Evolutionary conservation across 768 basidiomycete species (phyloP).

Genomic region (Rhodotorula diobovata): DNA sequence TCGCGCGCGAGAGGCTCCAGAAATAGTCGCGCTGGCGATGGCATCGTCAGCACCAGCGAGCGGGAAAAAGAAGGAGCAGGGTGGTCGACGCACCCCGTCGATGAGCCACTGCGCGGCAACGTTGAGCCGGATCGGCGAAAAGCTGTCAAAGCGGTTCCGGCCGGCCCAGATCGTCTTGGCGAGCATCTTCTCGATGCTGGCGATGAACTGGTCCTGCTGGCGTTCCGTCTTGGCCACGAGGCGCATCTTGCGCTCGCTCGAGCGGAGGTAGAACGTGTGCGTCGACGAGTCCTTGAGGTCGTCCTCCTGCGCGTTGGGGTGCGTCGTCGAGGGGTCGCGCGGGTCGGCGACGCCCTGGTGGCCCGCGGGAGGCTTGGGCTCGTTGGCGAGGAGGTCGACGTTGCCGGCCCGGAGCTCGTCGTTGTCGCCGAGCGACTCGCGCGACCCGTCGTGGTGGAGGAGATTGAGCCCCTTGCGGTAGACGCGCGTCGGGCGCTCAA

Average conservation of each 20-base stretch:
- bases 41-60: not conserved
- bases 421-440: conserved; percentile 5
- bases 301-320: conserved; percentile 41
- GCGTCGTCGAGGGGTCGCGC: conserved; percentile 45
- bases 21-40: conserved; percentile 79
- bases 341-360: conserved; percentile 66
- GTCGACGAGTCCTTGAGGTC: conserved; percentile 66
- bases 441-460: conserved; percentile 48
- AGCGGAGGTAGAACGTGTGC: conserved; percentile 90
- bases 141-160: conserved; percentile 84
- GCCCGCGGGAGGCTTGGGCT: conserved; percentile 10
- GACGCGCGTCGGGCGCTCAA: conserved; percentile 82
- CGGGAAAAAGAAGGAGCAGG: not conserved
- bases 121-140: conserved; percentile 84
- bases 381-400: conserved; percentile 11
- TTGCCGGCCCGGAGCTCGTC: conserved; percentile 6
- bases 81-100: conserved; percentile 67
- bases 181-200: conserved; percentile 76
- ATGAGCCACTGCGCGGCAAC: conserved; percentile 97
- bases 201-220: conserved; percentile 96
- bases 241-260: conserved; percentile 83
- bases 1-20: conserved; percentile 91
- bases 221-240: conserved; percentile 85
- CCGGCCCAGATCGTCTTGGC: conserved; percentile 70
- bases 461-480: conserved; percentile 79